Base-by-base conservation (phyloP, 805 yeast genomes). In the Blastobotrys attinorum region DNA sequence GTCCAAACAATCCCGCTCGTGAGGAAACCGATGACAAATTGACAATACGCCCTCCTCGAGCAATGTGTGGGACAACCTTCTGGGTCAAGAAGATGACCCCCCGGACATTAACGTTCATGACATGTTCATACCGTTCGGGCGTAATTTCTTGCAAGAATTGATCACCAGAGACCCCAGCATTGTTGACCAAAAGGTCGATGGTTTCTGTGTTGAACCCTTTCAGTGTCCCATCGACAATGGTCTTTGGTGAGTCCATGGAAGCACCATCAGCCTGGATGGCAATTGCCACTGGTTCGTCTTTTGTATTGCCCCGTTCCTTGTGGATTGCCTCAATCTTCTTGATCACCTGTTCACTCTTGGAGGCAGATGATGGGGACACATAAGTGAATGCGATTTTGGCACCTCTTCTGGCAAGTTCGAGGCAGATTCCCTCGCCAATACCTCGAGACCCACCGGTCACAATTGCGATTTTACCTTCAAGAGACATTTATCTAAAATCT, bases 361-460 rank as follows among this genome's bases (percentile, higher is more conserved):
- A 34, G 20, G 31, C 22, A 7, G 52, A 34, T 4, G 41, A 17
- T 20, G 43, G 46, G 2, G 43, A 43, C 11, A 38, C 40, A 20
- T 6, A 38, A 8, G 40, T 38, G 6, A 73, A 52, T 16, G 59
- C 62, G 50, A 71, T 51, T 23, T 59, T 56, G 8, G 73, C 67
- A 11, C 76, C 76, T 20, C 77, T 75, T 41, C 69, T 67, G 2
- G 78, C 80, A 21, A 75, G 60, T 11, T 73, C 80, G 25, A 63
- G 56, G 20, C 76, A 76, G 40, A 75, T 70, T 33, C 70, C 72
- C 22, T 66, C 67, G 2, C 81, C 82, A 48, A 77, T 76, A 4
- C 82, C 82, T 18, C 75, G 69, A 16, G 79, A 70, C 13, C 74
- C 79, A 13, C 82, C 82, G 10, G 81, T 70, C 25, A 74, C 35